A percentile compares a stretch with the other conserved stretches of the same genome.
Evolutionary conservation across 345 rosid genomes (phyloP).

Genomic region (Aquilaria yunnanensis): DNA sequence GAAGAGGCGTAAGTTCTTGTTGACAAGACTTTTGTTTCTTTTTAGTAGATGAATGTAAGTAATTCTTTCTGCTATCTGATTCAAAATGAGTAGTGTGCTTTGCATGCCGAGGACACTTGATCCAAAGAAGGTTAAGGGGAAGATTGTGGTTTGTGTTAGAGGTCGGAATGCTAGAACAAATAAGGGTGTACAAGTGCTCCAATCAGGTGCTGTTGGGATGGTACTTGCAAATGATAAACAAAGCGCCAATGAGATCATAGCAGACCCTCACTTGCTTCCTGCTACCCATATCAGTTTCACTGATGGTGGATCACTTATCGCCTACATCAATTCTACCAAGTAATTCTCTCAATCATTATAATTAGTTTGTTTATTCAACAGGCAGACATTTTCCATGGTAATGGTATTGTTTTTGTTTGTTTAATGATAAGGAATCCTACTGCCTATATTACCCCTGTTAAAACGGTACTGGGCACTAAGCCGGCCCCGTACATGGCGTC

Average conservation of each 20-base stretch:
- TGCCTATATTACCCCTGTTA: conserved; percentile 19
- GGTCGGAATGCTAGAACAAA: conserved; percentile 23
- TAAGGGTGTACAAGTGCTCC: conserved; percentile 25
- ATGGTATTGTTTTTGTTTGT: too few species aligned
- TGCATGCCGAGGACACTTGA: conserved; percentile 46
- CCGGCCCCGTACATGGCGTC: conserved; percentile 38
- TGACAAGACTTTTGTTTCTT: too few species aligned
- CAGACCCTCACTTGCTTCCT: conserved; percentile 39
- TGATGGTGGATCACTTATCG: conserved; percentile 28
- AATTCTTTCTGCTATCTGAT: too few species aligned
- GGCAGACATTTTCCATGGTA: too few species aligned
- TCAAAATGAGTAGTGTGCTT: conserved; percentile 16
- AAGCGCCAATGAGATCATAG: conserved; percentile 20
- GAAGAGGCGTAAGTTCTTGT: conserved; percentile 32
- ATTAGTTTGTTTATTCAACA: too few species aligned
- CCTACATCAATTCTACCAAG: conserved; percentile 42
- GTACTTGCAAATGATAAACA: conserved; percentile 31
- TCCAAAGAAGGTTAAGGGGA: conserved; percentile 53
- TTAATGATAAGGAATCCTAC: conserved; percentile 21
- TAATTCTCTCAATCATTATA: conserved; percentile 6
- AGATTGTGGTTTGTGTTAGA: conserved; percentile 45
- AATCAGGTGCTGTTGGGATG: conserved; percentile 52
- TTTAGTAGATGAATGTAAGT: neutral
- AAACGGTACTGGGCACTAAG: conserved; percentile 4
- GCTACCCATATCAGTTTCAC: conserved; percentile 29